Base-by-base conservation (phyloP, 2,329 filamentous ascomycete genomes). In the Emericellopsis cladophorae region DNA sequence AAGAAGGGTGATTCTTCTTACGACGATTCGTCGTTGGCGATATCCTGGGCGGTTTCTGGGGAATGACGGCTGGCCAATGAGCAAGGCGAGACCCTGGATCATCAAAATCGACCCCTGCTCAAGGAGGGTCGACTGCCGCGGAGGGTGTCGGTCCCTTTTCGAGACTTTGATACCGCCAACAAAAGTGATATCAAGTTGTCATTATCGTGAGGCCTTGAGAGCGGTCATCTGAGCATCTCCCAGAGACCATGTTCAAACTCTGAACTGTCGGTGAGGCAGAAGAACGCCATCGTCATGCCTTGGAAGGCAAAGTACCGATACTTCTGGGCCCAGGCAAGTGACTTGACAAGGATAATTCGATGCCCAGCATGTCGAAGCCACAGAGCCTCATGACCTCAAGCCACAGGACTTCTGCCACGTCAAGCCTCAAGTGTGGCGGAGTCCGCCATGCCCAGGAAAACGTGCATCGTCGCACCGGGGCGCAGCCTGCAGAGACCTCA, bases 401-500 rank as follows among this genome's bases (percentile, higher is more conserved):
- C 47, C 36, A 33, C 36, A 42, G 41, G 39, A 36, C 41, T 32
- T 42, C 46, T 62, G 65, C 62, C 64, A 67, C 65, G 65, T 67
- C 63, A 62, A 65, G 61, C 60, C 62, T 63, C 60, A 61, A 47
- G 40, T 56, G 61, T 65, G 62, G 63, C 62, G 60, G 56, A 64
- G 62, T 29, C 26, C 26, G 26, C 26, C 54, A 51, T 47, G 34
- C 40, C 31, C 16, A 7, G 37, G 36, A 23, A 21, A 15, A 6
- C 24, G 16, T 36, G 32, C 31, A 40, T 31, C 4, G 6, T 16
- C 32, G 10, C 10, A 15, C 18, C n/a, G 31, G 31, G 37, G 37
- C 37, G 37, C 37, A 40, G 37, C 22, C 37, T 40, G 37, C 37
- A 40, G 11, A 29, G 12, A 35, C 8, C 31, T 40, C 37, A 40